phyloP scores from a whole-genome alignment of 2,329 filamentous ascomycete species.

The Arthrobotrys conoides region DNA sequence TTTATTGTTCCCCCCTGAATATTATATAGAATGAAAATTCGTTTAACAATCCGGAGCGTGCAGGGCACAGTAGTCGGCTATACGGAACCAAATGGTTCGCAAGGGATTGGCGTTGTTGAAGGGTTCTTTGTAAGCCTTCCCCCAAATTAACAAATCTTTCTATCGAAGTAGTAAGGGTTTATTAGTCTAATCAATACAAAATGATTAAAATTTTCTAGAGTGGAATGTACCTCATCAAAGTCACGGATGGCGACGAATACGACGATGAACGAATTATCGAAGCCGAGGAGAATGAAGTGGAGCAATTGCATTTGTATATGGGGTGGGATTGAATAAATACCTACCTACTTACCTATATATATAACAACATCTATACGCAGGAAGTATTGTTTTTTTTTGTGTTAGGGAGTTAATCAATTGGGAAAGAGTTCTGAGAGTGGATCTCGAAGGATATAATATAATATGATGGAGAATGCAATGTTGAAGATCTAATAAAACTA shows the following conservation, averaged over 20 bases:
- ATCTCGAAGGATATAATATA: no score
- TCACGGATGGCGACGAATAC: slow-evolving; percentile 3
- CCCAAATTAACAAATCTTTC: not conserved
- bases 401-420: no score
- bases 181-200: not conserved
- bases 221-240: slow-evolving; percentile 18
- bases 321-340: slow-evolving; percentile 1
- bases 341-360: not conserved
- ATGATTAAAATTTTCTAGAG: not conserved
- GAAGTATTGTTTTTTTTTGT: not conserved
- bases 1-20: not conserved
- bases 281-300: slow-evolving; percentile 1
- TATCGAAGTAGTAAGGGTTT: not conserved
- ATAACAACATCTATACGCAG: not conserved
- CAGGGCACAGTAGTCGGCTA: slow-evolving; percentile 26
- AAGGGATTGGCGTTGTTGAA: slow-evolving; percentile 9
- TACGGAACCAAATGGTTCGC: slow-evolving; percentile 9
- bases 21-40: no score
- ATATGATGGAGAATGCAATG: no score
- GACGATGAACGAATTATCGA: slow-evolving; percentile 21
- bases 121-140: slow-evolving; percentile 10
- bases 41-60: not conserved
- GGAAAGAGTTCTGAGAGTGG: no score
- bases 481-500: no score
- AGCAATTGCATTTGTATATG: slow-evolving; percentile 8